Conservation (phyloP, 192 early-diverging fungal genomes). For the Coemansia sp. region DNA sequence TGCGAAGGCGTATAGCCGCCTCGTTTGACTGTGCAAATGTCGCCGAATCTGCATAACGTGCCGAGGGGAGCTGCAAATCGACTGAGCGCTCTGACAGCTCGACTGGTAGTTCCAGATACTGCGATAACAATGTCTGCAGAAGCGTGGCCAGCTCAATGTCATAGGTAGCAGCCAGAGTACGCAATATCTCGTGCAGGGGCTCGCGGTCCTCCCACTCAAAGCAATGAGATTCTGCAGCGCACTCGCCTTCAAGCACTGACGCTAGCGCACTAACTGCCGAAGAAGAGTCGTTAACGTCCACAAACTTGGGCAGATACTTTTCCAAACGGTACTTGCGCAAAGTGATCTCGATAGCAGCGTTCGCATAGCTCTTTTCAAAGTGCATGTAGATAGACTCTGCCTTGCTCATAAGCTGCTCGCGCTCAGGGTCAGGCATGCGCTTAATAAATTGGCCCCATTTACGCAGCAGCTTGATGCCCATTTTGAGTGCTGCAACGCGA, state of each 20-base stretch:
- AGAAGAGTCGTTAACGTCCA: constrained; percentile 13
- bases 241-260: constrained; percentile 33
- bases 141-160: constrained; percentile 32
- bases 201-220: background rate
- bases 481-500: constrained; percentile 59
- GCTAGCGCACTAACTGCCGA: constrained; percentile 18
- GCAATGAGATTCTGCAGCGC: background rate
- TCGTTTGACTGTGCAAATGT: constrained; percentile 30
- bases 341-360: constrained; percentile 22
- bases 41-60: constrained; percentile 31
- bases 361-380: constrained; percentile 36
- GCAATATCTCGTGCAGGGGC: constrained; percentile 25
- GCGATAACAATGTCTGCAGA: constrained; percentile 24
- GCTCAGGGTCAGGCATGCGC: constrained; percentile 38
- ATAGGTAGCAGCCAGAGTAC: constrained; percentile 31
- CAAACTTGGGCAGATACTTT: constrained; percentile 25
- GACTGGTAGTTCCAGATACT: constrained; percentile 29
- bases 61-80: constrained; percentile 32
- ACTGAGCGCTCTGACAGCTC: constrained; percentile 5
- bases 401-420: constrained; percentile 22
- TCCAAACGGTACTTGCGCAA: constrained; percentile 33
- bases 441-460: constrained; percentile 50
- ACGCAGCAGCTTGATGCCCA: constrained; percentile 51
- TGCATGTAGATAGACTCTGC: constrained; percentile 40
- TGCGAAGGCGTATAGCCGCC: constrained; percentile 48